Evolutionary conservation across 495 filamentous ascomycete species (phyloP).

Genomic region (Annulohypoxylon moriforme): DNA sequence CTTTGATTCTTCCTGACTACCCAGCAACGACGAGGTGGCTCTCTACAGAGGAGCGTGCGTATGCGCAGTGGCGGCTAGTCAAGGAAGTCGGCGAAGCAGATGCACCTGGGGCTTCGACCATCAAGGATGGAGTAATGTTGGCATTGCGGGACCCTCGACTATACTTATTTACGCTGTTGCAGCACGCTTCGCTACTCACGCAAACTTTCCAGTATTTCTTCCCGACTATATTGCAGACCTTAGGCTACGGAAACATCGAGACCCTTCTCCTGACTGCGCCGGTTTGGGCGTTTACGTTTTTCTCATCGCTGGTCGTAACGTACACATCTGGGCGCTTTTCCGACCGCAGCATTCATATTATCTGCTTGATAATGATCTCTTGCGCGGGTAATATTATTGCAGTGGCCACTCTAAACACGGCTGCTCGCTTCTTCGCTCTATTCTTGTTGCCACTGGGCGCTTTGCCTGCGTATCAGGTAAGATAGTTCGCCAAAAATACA

Average conservation of each 20-base stretch:
- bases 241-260: slow-evolving; percentile 62
- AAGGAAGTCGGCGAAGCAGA: slow-evolving; percentile 56
- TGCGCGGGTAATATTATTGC: slow-evolving; percentile 63
- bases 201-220: slow-evolving; percentile 65
- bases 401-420: slow-evolving; percentile 56
- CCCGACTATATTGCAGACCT: slow-evolving; percentile 64
- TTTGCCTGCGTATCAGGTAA: slow-evolving; percentile 54
- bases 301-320: slow-evolving; percentile 52
- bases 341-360: slow-evolving; percentile 58
- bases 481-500: neutral
- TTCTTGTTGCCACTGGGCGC: slow-evolving; percentile 64
- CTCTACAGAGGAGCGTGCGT: slow-evolving; percentile 53
- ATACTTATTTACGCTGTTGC: slow-evolving; percentile 60
- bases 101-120: slow-evolving; percentile 35
- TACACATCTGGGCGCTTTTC: slow-evolving; percentile 53
- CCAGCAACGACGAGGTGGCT: slow-evolving; percentile 59
- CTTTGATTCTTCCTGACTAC: slow-evolving; percentile 58
- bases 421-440: slow-evolving; percentile 62
- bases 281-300: slow-evolving; percentile 55
- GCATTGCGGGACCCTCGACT: slow-evolving; percentile 56
- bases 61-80: slow-evolving; percentile 55
- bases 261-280: slow-evolving; percentile 66
- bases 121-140: slow-evolving; percentile 54
- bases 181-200: slow-evolving; percentile 55
- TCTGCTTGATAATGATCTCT: slow-evolving; percentile 58